Percentiles rank a stretch among this genome's conserved stretches.
These are phyloP conservation scores for Schwanniomyces polymorphus DNA, from an alignment of 805 yeast genomes.

Conservation along the genomic window DNA sequence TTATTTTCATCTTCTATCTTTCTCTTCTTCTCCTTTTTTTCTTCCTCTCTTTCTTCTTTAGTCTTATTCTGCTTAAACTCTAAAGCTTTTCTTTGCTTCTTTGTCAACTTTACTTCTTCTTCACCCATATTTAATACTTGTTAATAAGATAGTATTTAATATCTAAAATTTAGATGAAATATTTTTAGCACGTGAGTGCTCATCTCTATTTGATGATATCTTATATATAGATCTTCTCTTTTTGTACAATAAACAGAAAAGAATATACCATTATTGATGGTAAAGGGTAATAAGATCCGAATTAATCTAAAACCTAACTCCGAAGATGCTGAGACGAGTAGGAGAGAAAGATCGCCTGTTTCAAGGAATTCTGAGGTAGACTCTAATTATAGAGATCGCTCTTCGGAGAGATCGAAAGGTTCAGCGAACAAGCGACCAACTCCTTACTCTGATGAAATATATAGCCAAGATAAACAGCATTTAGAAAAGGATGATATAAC, in stretches of 20 bases:
- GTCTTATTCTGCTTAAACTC: slow-evolving; percentile 48
- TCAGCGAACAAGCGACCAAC: not conserved
- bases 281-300: slow-evolving; percentile 1
- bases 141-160: not conserved
- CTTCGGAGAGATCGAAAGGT: slow-evolving; percentile 14
- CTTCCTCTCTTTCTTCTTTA: slow-evolving; percentile 40
- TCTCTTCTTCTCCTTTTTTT: slow-evolving; percentile 25
- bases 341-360: slow-evolving; percentile 6
- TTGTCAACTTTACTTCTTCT: slow-evolving; percentile 46
- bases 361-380: not conserved
- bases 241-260: not conserved
- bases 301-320: slow-evolving; percentile 3
- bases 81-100: slow-evolving; percentile 64
- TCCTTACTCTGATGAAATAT: not conserved
- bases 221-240: not conserved
- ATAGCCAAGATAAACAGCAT: not conserved
- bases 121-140: not conserved
- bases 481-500: not conserved
- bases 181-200: slow-evolving; percentile 5
- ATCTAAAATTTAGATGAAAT: not conserved
- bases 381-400: slow-evolving; percentile 14
- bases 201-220: slow-evolving; percentile 1
- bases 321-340: not conserved
- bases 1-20: slow-evolving; percentile 13
- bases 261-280: slow-evolving; percentile 1